These are phyloP conservation scores for Termitomyces sp. DNA, from an alignment of 768 basidiomycete species.

Conservation along the genomic window DNA sequence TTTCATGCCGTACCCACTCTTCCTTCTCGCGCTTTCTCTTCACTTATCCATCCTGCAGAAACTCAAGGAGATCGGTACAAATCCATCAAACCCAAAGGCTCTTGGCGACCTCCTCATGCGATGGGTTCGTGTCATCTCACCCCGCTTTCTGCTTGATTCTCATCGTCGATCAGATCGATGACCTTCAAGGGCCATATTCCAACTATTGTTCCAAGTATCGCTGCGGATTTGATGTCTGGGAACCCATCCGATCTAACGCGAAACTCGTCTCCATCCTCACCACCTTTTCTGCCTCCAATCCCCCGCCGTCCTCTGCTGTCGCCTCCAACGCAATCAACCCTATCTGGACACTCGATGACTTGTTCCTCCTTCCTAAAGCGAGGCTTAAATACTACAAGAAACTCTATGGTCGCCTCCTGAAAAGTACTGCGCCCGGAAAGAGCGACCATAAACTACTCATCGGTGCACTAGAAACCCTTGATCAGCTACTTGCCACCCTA, in stretches of 20 bases:
- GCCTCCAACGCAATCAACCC: constrained; percentile 29
- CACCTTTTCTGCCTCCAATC: constrained; percentile 59
- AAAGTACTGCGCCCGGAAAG: constrained; percentile 79
- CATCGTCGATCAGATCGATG: constrained; percentile 66
- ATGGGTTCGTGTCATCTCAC: constrained; percentile 62
- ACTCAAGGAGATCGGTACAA: constrained; percentile 90
- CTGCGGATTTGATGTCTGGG: constrained; percentile 79
- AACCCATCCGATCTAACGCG: constrained; percentile 70
- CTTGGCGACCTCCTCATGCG: constrained; percentile 94
- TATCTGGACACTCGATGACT: constrained; percentile 78
- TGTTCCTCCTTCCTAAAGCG: constrained; percentile 82
- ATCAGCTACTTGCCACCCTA: constrained; percentile 60
- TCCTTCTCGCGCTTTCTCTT: background rate
- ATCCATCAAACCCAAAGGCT: constrained; percentile 88
- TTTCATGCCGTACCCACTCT: constrained; percentile 56
- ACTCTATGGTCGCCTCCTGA: constrained; percentile 79
- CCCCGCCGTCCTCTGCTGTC: constrained; percentile 43
- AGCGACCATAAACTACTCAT: constrained; percentile 82
- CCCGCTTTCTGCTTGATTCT: constrained; percentile 6
- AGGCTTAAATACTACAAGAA: constrained; percentile 91
- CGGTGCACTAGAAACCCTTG: constrained; percentile 76
- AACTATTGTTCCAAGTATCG: constrained; percentile 70
- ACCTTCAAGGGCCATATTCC: constrained; percentile 83
- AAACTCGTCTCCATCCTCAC: constrained; percentile 64
- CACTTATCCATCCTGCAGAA: constrained; percentile 46